A percentile compares a stretch with the other conserved stretches of the same genome.
These are phyloP conservation scores for Cicer judaicum DNA, from an alignment of 306 rosid genomes.

Conservation along the genomic window DNA sequence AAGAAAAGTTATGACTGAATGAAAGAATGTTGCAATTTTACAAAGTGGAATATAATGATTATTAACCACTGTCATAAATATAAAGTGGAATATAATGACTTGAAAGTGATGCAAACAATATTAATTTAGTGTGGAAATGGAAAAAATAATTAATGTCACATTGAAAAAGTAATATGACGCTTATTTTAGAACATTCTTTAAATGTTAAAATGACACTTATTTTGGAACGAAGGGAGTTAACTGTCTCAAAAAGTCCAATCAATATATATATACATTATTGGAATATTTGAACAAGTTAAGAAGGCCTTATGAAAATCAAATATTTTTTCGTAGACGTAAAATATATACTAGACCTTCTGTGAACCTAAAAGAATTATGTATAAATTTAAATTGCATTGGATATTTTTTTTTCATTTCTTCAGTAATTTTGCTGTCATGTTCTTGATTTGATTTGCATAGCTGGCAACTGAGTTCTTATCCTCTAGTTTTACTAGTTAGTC, in stretches of 20 bases:
- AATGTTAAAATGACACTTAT: no score
- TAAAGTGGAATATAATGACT: no score
- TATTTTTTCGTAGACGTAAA: background rate
- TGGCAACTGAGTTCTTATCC: conserved; percentile 28
- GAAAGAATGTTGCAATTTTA: no score
- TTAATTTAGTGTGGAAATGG: no score
- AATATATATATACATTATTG: background rate
- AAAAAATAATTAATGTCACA: no score
- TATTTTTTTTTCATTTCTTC: background rate
- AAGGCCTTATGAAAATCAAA: background rate
- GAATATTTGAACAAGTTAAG: background rate
- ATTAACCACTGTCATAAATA: no score
- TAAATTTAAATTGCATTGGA: conserved; percentile 2
- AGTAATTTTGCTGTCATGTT: background rate
- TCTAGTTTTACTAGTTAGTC: conserved; percentile 25
- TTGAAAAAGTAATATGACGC: no score
- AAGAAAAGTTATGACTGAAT: no score
- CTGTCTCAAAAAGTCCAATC: background rate
- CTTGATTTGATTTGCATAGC: conserved; percentile 38
- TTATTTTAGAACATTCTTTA: no score
- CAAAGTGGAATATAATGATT: no score
- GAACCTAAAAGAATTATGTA: background rate
- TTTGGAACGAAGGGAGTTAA: background rate
- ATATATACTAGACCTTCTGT: background rate
- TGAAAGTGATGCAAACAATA: no score